Conservation (phyloP, 305 asterid genomes). For the Plantago coronopus region DNA sequence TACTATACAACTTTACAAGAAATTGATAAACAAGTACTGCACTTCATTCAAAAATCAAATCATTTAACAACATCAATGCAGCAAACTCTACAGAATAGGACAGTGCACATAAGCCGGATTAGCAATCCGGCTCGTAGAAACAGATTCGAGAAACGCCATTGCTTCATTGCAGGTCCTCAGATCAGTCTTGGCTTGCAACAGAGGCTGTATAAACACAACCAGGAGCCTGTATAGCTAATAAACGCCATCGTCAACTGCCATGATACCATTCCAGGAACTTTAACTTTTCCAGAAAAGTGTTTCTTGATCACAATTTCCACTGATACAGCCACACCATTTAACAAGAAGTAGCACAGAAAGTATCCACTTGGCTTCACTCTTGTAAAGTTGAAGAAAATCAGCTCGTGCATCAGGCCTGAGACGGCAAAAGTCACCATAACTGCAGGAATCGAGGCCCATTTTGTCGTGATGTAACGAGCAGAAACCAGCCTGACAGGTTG, state of each 20-base stretch:
- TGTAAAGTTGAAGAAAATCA: constrained; percentile 43
- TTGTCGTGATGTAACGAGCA: constrained; percentile 2
- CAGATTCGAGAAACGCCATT: constrained; percentile 36
- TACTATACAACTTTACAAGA: too few relatives aligned
- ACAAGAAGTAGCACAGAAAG: constrained; percentile 34
- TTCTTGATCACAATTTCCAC: constrained; percentile 31
- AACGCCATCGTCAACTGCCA: constrained; percentile 29
- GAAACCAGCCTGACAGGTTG: constrained; percentile 20
- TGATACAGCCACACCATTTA: constrained; percentile 40
- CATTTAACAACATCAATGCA: too few relatives aligned
- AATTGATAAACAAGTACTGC: too few relatives aligned
- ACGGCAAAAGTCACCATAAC: constrained; percentile 43
- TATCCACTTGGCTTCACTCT: constrained; percentile 41
- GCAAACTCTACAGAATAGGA: constrained; percentile 27
- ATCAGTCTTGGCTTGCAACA: constrained; percentile 36
- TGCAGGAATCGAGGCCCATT: constrained; percentile 35
- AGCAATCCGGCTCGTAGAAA: constrained; percentile 28
- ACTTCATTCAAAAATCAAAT: too few relatives aligned
- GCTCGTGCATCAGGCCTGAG: constrained; percentile 66
- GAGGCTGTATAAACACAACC: constrained; percentile 62
- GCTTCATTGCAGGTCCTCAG: constrained; percentile 44
- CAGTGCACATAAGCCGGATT: constrained; percentile 34
- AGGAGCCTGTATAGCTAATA: constrained; percentile 37
- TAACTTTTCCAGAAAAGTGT: constrained; percentile 13
- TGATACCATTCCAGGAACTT: constrained; percentile 32